Percentiles rank a stretch among this genome's conserved stretches.
Conservation (phyloP, 495 filamentous ascomycete genomes). For the Podospora pseudopauciseta region DNA sequence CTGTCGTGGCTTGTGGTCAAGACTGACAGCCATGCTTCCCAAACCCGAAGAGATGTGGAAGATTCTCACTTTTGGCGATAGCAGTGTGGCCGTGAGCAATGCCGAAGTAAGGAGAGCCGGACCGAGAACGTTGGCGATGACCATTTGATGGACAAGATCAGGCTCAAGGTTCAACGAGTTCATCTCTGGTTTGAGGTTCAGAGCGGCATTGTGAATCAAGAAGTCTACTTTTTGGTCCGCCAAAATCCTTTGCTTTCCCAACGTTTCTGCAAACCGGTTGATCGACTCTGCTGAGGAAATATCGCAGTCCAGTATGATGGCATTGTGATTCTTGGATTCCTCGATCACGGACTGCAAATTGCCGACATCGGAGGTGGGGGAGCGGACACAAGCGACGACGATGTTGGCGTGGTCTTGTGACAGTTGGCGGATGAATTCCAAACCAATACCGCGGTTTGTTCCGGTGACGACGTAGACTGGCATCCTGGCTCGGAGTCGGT, state of each 20-base stretch:
- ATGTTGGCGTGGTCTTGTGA: constrained; percentile 41
- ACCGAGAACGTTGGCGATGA: constrained; percentile 41
- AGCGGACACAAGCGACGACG: constrained; percentile 48
- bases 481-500: constrained; percentile 33
- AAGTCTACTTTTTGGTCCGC: constrained; percentile 38
- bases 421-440: constrained; percentile 54
- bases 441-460: constrained; percentile 54
- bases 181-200: constrained; percentile 36
- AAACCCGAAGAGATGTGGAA: constrained; percentile 42
- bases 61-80: constrained; percentile 29
- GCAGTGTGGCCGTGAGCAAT: constrained; percentile 24
- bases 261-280: constrained; percentile 31
- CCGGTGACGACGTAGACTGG: constrained; percentile 54
- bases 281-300: constrained; percentile 33
- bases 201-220: constrained; percentile 44
- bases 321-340: constrained; percentile 15
- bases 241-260: constrained; percentile 7
- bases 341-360: constrained; percentile 28
- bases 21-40: constrained; percentile 25
- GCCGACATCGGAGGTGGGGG: constrained; percentile 33
- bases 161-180: constrained; percentile 35
- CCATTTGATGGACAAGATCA: constrained; percentile 29
- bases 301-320: constrained; percentile 47
- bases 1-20: constrained; percentile 17
- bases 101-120: constrained; percentile 38